Evolutionary conservation across 1,284 basidiomycete species (phyloP).

Genomic region (Prillingera fragicola): DNA sequence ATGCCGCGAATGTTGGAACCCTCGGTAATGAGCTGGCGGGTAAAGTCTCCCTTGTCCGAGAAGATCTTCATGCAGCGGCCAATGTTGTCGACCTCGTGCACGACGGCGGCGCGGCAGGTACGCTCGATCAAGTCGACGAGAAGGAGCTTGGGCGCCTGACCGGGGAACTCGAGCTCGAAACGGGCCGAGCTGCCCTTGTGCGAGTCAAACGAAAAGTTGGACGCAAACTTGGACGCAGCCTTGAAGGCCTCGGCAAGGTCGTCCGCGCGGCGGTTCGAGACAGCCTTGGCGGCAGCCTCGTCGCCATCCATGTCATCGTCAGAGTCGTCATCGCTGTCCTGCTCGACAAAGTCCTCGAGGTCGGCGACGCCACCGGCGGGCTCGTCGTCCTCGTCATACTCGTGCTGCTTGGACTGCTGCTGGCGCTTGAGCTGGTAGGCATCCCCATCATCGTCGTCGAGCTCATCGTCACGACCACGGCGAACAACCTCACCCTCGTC

Average conservation of each 20-base stretch:
- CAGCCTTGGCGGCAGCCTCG: constrained; percentile 52
- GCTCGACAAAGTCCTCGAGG: constrained; percentile 61
- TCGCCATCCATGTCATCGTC: constrained; percentile 47
- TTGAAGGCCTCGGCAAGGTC: constrained; percentile 53
- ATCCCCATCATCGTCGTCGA: constrained; percentile 70
- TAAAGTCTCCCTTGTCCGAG: constrained; percentile 47
- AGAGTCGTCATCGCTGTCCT: constrained; percentile 42
- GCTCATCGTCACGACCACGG: constrained; percentile 51
- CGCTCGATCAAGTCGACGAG: constrained; percentile 86
- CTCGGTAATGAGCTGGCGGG: constrained; percentile 53
- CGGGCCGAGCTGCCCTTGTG: constrained; percentile 59
- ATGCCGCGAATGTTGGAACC: constrained; percentile 89
- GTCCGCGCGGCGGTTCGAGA: constrained; percentile 45
- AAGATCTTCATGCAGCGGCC: constrained; percentile 55
- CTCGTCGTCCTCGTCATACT: constrained; percentile 61
- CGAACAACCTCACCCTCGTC: constrained; percentile 38
- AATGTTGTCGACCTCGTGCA: constrained; percentile 84
- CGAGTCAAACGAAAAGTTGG: constrained; percentile 66
- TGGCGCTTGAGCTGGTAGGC: constrained; percentile 62
- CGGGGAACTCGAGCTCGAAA: constrained; percentile 66
- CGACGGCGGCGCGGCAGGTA: constrained; percentile 71
- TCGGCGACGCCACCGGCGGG: constrained; percentile 57
- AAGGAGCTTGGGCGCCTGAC: constrained; percentile 74
- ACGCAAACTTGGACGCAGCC: constrained; percentile 49
- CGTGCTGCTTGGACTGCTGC: constrained; percentile 61